Percentiles rank a stretch among this genome's conserved stretches.
These are phyloP conservation scores for Chalaropsis ovoidea DNA, from an alignment of 2,329 filamentous ascomycete species.

Conservation along the genomic window DNA sequence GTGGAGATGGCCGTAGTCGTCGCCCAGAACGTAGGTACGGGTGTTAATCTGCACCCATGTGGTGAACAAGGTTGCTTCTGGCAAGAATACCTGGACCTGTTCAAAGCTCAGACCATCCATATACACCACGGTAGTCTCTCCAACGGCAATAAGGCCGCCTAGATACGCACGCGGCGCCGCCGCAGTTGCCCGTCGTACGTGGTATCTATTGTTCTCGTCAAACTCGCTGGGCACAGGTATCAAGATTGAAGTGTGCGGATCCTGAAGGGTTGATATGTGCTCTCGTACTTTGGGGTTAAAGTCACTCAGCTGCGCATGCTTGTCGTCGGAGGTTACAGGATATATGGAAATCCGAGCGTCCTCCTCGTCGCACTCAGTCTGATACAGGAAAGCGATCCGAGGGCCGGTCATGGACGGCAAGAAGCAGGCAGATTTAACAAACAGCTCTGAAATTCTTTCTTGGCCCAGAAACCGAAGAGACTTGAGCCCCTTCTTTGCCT, in stretches of 20 bases:
- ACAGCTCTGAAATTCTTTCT: conserved; percentile 49
- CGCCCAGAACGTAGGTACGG: conserved; percentile 74
- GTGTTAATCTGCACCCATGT: conserved; percentile 80
- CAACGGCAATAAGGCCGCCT: conserved; percentile 63
- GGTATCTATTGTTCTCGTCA: conserved; percentile 50
- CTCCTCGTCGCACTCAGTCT: conserved; percentile 42
- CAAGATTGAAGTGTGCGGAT: conserved; percentile 48
- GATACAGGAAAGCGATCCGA: conserved; percentile 49
- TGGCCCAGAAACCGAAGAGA: conserved; percentile 37
- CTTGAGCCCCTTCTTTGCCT: conserved; percentile 15
- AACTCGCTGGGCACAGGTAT: conserved; percentile 51
- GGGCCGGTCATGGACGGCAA: conserved; percentile 49
- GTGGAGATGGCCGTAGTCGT: conserved; percentile 80
- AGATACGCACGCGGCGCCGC: conserved; percentile 44
- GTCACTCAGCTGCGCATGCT: conserved; percentile 42
- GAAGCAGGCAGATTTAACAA: conserved; percentile 49
- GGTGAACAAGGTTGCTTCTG: conserved; percentile 76
- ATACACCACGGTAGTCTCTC: conserved; percentile 74
- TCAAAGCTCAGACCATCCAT: conserved; percentile 67
- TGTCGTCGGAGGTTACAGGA: conserved; percentile 49
- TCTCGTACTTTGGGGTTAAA: conserved; percentile 51
- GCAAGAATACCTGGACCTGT: conserved; percentile 53
- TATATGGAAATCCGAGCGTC: conserved; percentile 51
- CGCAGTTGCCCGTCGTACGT: conserved; percentile 43
- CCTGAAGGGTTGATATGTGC: conserved; percentile 43